These are phyloP conservation scores for Basidiobolus heterosporus DNA, from an alignment of 371 early-diverging fungal species.

Conservation along the genomic window DNA sequence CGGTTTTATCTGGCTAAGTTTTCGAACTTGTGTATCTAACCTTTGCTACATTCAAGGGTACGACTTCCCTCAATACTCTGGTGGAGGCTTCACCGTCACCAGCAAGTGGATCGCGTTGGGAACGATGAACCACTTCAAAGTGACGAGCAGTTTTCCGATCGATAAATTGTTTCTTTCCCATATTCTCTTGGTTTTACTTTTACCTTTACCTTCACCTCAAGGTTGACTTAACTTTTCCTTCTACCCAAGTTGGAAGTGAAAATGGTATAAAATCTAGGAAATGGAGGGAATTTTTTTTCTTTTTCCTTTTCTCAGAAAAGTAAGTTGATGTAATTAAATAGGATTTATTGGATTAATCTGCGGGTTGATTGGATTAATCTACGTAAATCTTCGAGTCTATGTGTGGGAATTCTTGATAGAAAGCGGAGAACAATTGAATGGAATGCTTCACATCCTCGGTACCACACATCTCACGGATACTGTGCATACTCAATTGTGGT, in stretches of 20 bases:
- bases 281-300: too few species aligned
- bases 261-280: too few species aligned
- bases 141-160: slow-evolving; percentile 68
- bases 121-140: slow-evolving; percentile 83
- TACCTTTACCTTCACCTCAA: too few species aligned
- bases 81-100: slow-evolving; percentile 62
- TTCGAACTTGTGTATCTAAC: too few species aligned
- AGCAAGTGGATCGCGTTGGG: slow-evolving; percentile 84
- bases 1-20: too few species aligned
- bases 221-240: too few species aligned
- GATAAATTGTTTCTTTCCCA: slow-evolving; percentile 73
- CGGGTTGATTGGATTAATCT: slow-evolving; percentile 14
- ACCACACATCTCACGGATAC: slow-evolving; percentile 87
- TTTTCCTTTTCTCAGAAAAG: too few species aligned
- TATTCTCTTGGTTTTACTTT: too few species aligned
- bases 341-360: neutral
- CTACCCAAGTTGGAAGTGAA: too few species aligned
- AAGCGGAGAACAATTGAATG: slow-evolving; percentile 57
- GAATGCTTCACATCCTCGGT: slow-evolving; percentile 72
- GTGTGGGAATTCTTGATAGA: slow-evolving; percentile 28
- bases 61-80: slow-evolving; percentile 68
- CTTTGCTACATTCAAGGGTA: slow-evolving; percentile 25
- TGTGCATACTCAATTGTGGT: slow-evolving; percentile 91
- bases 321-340: too few species aligned
- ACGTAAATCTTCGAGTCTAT: slow-evolving; percentile 23